Evolutionary conservation across 2,329 filamentous ascomycete genomes (phyloP), one percentile per base, ranked within the genome.

Genomic region (Aspergillus sp.): DNA sequence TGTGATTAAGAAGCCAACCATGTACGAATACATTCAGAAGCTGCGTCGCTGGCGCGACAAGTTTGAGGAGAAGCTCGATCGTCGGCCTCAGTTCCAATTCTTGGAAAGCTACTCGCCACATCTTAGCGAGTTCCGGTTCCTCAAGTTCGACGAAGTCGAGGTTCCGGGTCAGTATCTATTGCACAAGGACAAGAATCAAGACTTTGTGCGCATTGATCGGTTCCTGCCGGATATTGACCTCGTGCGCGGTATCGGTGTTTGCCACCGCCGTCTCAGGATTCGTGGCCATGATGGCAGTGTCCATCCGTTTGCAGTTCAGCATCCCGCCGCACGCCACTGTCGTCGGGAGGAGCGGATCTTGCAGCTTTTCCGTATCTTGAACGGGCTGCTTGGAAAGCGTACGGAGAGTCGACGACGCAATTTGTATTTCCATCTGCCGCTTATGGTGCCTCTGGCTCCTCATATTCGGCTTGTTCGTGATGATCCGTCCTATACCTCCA

Each of bases 21-120:
- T 98, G 89, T 86, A 86, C 63, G 90, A 96, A 65, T 99, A 99
- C 72, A 97, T 98, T 52, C 88, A 95, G 67, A 97, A 96, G 67
- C 75, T 98, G 44, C 85, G 93, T 41, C 86, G 83, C 57, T 99
- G 93, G 93, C 82, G 94, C 45, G 93, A 96, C 70, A 93, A 95
- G 65, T 96, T 98, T 57, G 93, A 97, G 65, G 90, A 97, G 73
- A 94, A 94, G 67, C 81, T 98, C 42, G 93, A 99, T 64, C 85
- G 90, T 19, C 81, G 93, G 43, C 76, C 82, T 35, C 79, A 82
- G 28, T 81, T 78, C 38, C 80, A 85, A 44, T 84, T 85, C 43
- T 76, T 99, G 7, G 93, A 98, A 66, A 78, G 77, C 29, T 94
- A 87, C 64, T 95, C 89, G 41, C 86, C 88, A 42, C 87, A 94